Conservation (phyloP, 2,329 filamentous ascomycete genomes). For the Colletotrichum scovillei region DNA sequence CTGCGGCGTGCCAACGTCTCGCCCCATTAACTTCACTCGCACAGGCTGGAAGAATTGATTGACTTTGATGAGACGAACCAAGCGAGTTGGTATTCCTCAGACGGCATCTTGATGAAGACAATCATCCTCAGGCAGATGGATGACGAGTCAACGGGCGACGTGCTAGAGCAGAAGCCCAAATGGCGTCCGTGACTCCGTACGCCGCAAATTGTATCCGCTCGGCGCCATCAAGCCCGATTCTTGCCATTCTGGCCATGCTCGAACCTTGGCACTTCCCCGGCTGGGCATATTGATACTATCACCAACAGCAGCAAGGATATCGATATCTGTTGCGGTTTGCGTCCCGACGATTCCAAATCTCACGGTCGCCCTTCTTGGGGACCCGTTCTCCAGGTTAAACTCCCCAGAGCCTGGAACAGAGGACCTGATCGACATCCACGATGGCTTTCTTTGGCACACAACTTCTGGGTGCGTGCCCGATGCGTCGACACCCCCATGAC, state of each 20-base stretch:
- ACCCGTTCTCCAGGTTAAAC: slow-evolving; percentile 8
- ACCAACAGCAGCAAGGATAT: slow-evolving; percentile 7
- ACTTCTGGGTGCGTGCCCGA: slow-evolving; percentile 1
- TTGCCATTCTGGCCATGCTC: neutral
- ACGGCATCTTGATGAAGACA: slow-evolving; percentile 5
- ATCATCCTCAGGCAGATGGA: slow-evolving; percentile 15
- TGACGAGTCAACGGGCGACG: slow-evolving; percentile 21
- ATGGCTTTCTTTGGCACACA: neutral
- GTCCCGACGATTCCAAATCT: slow-evolving; percentile 7
- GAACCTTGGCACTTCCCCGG: neutral
- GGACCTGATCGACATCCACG: slow-evolving; percentile 25
- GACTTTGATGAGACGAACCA: slow-evolving; percentile 33
- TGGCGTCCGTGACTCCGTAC: neutral
- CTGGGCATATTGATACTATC: slow-evolving; percentile 7
- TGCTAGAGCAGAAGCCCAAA: neutral
- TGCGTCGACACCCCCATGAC: slow-evolving; percentile 7
- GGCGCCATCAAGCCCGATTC: neutral
- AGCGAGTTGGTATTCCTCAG: neutral
- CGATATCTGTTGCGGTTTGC: neutral
- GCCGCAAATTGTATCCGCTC: neutral
- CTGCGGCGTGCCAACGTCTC: neutral
- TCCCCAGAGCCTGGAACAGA: slow-evolving; percentile 27
- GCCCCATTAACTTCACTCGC: neutral
- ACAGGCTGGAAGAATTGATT: slow-evolving; percentile 13
- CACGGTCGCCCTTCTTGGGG: neutral